Conservation (phyloP, 169 alveolate genomes). For the Plasmodium chabaudi region DNA sequence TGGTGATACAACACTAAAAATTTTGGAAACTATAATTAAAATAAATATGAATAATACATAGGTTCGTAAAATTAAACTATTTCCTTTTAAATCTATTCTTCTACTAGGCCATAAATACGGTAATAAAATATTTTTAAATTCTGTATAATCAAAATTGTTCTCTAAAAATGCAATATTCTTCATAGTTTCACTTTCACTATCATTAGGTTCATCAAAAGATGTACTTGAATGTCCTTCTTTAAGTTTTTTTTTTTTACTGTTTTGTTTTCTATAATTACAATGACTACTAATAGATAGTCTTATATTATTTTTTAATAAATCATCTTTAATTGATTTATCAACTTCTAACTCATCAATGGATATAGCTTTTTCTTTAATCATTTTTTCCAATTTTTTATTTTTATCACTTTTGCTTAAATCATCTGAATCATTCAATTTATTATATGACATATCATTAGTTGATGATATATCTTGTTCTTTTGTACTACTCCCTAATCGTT, state of each 20-base stretch:
- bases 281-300: background rate
- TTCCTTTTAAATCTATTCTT: conserved; percentile 70
- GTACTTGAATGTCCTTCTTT: background rate
- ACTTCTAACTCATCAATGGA: too few species aligned
- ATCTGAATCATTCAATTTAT: conserved; percentile 7
- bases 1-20: conserved; percentile 70
- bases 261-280: background rate
- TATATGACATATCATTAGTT: conserved; percentile 1
- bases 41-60: conserved; percentile 47
- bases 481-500: background rate
- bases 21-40: conserved; percentile 65
- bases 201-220: background rate
- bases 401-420: background rate
- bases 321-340: background rate
- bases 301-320: background rate
- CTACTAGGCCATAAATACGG: conserved; percentile 73
- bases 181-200: background rate
- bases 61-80: conserved; percentile 49
- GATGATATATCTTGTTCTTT: too few species aligned
- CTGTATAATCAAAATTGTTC: conserved; percentile 33
- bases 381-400: background rate
- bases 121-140: conserved; percentile 21
- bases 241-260: background rate
- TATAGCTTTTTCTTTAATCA: background rate
- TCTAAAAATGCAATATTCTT: conserved; percentile 31